Percentiles rank a stretch among this genome's conserved stretches.
Evolutionary conservation across 2,329 filamentous ascomycete genomes (phyloP).

Genomic region (Penicillium janthinellum): DNA sequence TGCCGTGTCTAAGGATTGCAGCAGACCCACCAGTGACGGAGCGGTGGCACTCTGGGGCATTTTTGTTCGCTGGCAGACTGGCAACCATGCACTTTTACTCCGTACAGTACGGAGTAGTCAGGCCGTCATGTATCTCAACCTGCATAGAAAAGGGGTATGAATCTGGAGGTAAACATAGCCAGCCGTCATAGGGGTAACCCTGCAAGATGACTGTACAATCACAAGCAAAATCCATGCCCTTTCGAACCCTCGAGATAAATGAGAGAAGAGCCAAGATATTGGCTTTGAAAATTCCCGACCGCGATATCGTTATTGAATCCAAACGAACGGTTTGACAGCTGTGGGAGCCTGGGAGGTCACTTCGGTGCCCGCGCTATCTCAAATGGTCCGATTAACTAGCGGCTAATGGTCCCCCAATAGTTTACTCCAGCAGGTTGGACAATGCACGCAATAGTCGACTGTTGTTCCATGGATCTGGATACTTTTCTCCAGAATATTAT

Average conservation of each 20-base stretch:
- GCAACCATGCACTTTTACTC: constrained; percentile 4
- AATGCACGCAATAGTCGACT: constrained; percentile 14
- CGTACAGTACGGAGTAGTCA: not conserved
- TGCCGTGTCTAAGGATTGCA: constrained; percentile 14
- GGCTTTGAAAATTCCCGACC: not conserved
- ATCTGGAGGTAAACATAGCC: not conserved
- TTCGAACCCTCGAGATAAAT: not conserved
- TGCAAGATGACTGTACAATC: not conserved
- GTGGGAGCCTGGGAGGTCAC: not conserved
- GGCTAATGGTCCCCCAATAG: constrained; percentile 26
- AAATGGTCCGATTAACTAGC: constrained; percentile 19
- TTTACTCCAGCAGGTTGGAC: constrained; percentile 7
- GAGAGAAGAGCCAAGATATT: not conserved
- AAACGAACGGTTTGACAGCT: constrained; percentile 24
- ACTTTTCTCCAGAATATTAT: constrained; percentile 4
- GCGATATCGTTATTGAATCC: constrained; percentile 18
- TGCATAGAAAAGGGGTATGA: not conserved
- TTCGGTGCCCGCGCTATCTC: not conserved
- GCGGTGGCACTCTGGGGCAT: constrained; percentile 15
- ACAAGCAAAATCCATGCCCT: not conserved
- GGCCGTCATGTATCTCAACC: not conserved
- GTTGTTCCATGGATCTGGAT: constrained; percentile 16
- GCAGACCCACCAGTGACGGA: constrained; percentile 22
- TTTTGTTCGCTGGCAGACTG: not conserved
- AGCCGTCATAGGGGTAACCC: not conserved